Percentiles rank a stretch among this genome's conserved stretches.
These are phyloP conservation scores for Tolypocladium cylindrosporum DNA, from an alignment of 2,329 filamentous ascomycete species.

Conservation along the genomic window DNA sequence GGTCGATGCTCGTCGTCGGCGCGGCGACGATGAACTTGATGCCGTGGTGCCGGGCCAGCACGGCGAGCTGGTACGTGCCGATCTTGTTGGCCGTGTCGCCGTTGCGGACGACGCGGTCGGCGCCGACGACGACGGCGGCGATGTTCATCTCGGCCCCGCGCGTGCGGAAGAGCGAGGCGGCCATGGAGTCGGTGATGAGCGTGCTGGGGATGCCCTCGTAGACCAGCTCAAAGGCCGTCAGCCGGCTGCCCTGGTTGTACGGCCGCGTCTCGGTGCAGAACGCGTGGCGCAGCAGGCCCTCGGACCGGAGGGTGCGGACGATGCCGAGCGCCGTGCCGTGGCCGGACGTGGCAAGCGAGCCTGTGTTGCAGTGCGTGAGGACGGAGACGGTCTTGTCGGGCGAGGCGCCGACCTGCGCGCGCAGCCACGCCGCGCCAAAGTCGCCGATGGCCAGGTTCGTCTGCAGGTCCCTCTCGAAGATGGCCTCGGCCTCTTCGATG, in stretches of 20 bases:
- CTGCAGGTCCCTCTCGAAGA: slow-evolving; percentile 75
- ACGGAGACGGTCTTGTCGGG: slow-evolving; percentile 55
- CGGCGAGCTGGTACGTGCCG: slow-evolving; percentile 84
- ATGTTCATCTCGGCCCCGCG: slow-evolving; percentile 57
- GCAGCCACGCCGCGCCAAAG: slow-evolving; percentile 75
- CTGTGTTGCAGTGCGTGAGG: slow-evolving; percentile 95
- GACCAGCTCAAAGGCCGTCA: slow-evolving; percentile 94
- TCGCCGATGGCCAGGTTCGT: slow-evolving; percentile 83
- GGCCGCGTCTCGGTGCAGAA: slow-evolving; percentile 96
- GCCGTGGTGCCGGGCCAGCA: slow-evolving; percentile 79
- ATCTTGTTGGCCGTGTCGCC: slow-evolving; percentile 99
- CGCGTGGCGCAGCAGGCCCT: slow-evolving; percentile 61
- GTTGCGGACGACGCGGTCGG: slow-evolving; percentile 90
- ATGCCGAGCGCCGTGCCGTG: slow-evolving; percentile 94
- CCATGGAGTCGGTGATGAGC: slow-evolving; percentile 94
- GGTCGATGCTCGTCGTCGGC: slow-evolving; percentile 86
- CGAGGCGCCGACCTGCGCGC: slow-evolving; percentile 42
- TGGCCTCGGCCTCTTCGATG: slow-evolving; percentile 71
- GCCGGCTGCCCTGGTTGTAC: slow-evolving; percentile 92
- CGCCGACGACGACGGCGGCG: slow-evolving; percentile 82
- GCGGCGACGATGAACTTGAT: slow-evolving; percentile 94
- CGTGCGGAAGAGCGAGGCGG: slow-evolving; percentile 66
- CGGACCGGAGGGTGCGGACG: slow-evolving; percentile 68
- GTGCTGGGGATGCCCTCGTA: slow-evolving; percentile 88
- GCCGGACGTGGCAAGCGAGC: slow-evolving; percentile 92